Evolutionary conservation across 176 grass and related monocot species (phyloP).

Genomic region (Pharus latifolius): DNA sequence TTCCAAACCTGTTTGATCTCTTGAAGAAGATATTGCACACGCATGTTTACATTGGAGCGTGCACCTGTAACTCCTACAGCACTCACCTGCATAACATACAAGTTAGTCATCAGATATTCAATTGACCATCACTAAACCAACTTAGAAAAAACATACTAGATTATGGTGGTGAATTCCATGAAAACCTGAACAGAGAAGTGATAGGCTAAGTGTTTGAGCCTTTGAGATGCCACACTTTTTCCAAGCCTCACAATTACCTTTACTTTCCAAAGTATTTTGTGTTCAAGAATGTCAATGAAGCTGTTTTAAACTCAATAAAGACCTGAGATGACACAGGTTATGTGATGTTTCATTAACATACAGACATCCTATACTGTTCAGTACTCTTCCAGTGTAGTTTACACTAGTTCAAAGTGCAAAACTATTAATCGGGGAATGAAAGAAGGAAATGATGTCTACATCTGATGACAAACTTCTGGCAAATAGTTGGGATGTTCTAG

Average conservation of each 20-base stretch:
- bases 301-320: not conserved
- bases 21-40: slow-evolving; percentile 66
- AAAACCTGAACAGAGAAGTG: not conserved
- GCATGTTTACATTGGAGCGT: slow-evolving; percentile 56
- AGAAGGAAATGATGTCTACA: not conserved
- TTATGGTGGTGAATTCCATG: not conserved
- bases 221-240: not conserved
- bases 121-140: not conserved
- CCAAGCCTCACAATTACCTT: not conserved
- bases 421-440: not conserved
- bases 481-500: slow-evolving; percentile 1
- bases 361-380: not conserved
- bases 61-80: slow-evolving; percentile 82
- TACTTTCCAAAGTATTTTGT: not conserved
- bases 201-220: not conserved
- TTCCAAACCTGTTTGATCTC: slow-evolving; percentile 72
- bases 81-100: slow-evolving; percentile 46
- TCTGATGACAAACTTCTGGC: not conserved
- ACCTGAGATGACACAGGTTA: not conserved
- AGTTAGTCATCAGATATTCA: not conserved
- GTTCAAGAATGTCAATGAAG: not conserved
- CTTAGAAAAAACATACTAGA: not conserved
- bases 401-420: not conserved
- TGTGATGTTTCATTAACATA: not conserved
- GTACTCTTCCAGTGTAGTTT: not conserved